Percentiles rank a stretch among this genome's conserved stretches.
Evolutionary conservation across 148 eudicot genomes (phyloP).

Genomic region (Spergularia bocconei): DNA sequence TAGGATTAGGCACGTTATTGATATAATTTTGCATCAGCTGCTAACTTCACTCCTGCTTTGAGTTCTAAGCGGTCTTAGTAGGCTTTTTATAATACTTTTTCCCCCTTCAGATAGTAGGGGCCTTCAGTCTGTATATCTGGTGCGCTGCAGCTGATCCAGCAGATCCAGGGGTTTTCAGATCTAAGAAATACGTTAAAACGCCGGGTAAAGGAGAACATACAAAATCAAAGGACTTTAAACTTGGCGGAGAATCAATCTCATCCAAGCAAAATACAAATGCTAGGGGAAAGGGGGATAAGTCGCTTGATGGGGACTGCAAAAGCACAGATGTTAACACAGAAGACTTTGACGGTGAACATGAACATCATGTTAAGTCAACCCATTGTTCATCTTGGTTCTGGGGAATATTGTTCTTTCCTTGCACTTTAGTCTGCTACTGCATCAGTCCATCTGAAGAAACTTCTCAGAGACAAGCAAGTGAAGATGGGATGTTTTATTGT

Average conservation of each 20-base stretch:
- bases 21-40: neutral
- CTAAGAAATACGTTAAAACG: constrained; percentile 73
- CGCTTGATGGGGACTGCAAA: constrained; percentile 35
- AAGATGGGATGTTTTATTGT: constrained; percentile 99
- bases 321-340: constrained; percentile 38
- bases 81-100: constrained; percentile 11
- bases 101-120: constrained; percentile 52
- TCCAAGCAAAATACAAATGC: constrained; percentile 47
- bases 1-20: neutral
- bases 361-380: constrained; percentile 31
- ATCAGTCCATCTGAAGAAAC: constrained; percentile 52
- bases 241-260: constrained; percentile 53
- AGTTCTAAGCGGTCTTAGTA: neutral
- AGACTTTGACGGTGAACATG: constrained; percentile 41
- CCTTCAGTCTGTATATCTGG: constrained; percentile 86
- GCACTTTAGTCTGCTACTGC: constrained; percentile 61
- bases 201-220: constrained; percentile 36
- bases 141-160: constrained; percentile 99
- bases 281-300: constrained; percentile 41
- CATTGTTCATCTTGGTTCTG: constrained; percentile 37
- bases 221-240: constrained; percentile 45
- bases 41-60: neutral
- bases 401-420: constrained; percentile 58
- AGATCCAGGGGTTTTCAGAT: constrained; percentile 84
- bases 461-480: constrained; percentile 69